These are phyloP conservation scores for Aspergillus sp. DNA, from an alignment of 2,329 filamentous ascomycete genomes.

Conservation along the genomic window DNA sequence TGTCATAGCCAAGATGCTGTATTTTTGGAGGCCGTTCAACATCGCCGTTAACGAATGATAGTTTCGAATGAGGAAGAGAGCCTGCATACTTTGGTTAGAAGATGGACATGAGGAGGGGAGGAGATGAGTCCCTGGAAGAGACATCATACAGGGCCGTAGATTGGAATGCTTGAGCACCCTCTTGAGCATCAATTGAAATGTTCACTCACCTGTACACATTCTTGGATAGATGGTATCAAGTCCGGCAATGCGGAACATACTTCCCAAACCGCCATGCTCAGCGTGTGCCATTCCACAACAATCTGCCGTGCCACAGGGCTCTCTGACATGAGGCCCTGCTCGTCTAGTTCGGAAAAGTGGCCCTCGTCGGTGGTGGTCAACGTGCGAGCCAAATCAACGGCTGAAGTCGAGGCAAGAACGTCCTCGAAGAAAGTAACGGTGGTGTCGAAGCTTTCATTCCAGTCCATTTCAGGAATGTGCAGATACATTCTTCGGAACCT, in stretches of 20 bases:
- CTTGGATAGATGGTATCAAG: constrained; percentile 24
- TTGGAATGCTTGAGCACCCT: no score
- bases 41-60: constrained; percentile 35
- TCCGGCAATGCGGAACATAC: constrained; percentile 33
- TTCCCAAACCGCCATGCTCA: constrained; percentile 31
- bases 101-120: neutral
- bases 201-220: constrained; percentile 29
- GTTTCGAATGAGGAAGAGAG: constrained; percentile 22
- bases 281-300: constrained; percentile 22
- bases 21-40: constrained; percentile 29
- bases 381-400: constrained; percentile 26
- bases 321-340: constrained; percentile 17
- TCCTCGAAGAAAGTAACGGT: constrained; percentile 29
- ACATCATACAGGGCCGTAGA: no score
- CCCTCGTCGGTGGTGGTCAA: constrained; percentile 24
- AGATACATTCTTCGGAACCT: constrained; percentile 31
- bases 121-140: neutral
- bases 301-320: constrained; percentile 17
- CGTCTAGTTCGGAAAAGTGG: constrained; percentile 23
- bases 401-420: constrained; percentile 24
- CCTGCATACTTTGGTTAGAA: constrained; percentile 15
- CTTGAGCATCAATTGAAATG: neutral
- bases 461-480: constrained; percentile 28
- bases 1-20: constrained; percentile 20
- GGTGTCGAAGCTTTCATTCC: constrained; percentile 27